A percentile compares a stretch with the other conserved stretches of the same genome.
phyloP scores from a whole-genome alignment of 306 rosid genomes.

The Quercus glauca region DNA sequence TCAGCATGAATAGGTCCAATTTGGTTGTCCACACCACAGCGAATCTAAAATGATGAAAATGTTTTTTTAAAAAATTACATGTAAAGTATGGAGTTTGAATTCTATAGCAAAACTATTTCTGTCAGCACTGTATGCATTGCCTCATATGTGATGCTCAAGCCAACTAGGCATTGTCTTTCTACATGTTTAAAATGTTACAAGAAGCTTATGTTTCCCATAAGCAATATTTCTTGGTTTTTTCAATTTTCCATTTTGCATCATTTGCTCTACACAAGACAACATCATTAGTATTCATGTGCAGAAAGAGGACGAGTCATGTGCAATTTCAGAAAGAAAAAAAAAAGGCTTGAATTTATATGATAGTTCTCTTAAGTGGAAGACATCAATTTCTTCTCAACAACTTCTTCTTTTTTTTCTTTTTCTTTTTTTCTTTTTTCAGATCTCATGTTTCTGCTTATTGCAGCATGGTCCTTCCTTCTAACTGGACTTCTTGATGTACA shows the following conservation, averaged over 20 bases:
- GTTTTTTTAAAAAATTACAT: neutral
- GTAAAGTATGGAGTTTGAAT: neutral
- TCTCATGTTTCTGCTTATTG: neutral
- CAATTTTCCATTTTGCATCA: neutral
- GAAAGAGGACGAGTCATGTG: neutral
- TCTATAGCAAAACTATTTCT: neutral
- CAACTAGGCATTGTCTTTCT: neutral
- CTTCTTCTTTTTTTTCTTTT: neutral
- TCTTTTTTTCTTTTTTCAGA: neutral
- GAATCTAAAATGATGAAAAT: neutral
- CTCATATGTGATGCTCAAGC: neutral
- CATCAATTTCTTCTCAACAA: neutral
- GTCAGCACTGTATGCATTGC: neutral
- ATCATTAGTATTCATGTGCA: neutral
- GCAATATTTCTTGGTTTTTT: neutral
- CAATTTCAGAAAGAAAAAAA: neutral
- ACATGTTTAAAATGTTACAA: neutral
- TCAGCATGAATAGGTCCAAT: no score
- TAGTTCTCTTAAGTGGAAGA: neutral
- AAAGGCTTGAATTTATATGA: neutral
- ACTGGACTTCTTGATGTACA: neutral
- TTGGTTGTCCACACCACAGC: no score
- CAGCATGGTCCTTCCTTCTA: neutral
- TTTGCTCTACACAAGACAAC: neutral
- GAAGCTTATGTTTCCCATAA: neutral